Conservation (phyloP, 2,329 filamentous ascomycete species). For the Amylocarpus encephaloides region DNA sequence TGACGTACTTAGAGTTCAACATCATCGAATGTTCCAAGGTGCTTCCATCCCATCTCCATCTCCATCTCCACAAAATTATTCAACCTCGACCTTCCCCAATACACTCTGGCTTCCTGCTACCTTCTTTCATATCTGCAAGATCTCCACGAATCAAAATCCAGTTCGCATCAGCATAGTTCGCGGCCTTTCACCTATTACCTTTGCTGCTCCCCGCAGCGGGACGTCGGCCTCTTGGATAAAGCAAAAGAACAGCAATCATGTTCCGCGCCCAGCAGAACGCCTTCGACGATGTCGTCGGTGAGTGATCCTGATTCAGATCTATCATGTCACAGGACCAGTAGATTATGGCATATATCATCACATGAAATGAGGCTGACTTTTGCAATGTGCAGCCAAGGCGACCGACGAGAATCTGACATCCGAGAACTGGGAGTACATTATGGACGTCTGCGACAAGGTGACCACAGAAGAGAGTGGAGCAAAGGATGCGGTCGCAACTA, state of each 20-base stretch:
- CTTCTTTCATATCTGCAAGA: not conserved
- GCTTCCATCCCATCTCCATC: too few relatives aligned
- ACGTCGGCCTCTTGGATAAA: not conserved
- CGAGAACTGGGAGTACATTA: slow-evolving; percentile 61
- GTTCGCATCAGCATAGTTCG: not conserved
- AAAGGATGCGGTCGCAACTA: slow-evolving; percentile 62
- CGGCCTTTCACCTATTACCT: not conserved
- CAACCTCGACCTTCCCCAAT: too few relatives aligned
- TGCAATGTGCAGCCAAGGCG: slow-evolving; percentile 56
- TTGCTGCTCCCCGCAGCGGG: slow-evolving; percentile 1
- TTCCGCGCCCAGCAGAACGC: slow-evolving; percentile 59
- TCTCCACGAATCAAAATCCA: not conserved
- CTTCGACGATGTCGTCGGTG: slow-evolving; percentile 65
- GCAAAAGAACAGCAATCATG: slow-evolving; percentile 34
- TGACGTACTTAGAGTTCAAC: too few relatives aligned
- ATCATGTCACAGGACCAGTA: not conserved
- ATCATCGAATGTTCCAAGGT: too few relatives aligned
- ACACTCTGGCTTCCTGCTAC: not conserved
- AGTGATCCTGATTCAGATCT: slow-evolving; percentile 26
- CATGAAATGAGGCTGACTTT: slow-evolving; percentile 15
- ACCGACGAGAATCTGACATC: slow-evolving; percentile 91
- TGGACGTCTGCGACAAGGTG: slow-evolving; percentile 39
- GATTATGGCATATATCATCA: slow-evolving; percentile 1
- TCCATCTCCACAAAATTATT: too few relatives aligned
- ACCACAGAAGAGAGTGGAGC: slow-evolving; percentile 39